These are phyloP conservation scores for Selenicereus undatus DNA, from an alignment of 148 eudicot species.

Conservation along the genomic window DNA sequence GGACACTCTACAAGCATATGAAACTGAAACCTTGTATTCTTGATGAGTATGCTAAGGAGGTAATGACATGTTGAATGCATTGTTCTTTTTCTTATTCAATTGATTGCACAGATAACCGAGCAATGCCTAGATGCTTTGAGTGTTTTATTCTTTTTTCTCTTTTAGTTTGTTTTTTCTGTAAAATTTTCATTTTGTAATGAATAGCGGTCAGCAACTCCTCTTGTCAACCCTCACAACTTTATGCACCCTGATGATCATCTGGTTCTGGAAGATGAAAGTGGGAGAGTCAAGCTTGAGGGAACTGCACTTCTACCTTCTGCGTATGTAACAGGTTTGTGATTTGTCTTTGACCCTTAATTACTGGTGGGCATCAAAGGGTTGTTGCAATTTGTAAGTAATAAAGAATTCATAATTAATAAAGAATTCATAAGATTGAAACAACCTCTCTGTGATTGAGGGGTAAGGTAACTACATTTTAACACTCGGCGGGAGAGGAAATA, in stretches of 20 bases:
- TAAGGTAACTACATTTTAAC: not conserved
- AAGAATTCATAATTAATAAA: not conserved
- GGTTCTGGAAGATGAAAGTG: conserved; percentile 92
- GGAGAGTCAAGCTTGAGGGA: conserved; percentile 85
- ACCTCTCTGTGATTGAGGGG: not conserved
- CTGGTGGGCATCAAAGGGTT: not conserved
- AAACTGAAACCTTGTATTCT: conserved; percentile 88
- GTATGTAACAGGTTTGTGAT: conserved; percentile 94
- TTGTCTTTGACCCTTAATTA: conserved; percentile 19
- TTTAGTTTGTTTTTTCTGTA: not conserved
- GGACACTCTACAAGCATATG: conserved; percentile 96
- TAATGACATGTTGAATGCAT: conserved; percentile 20
- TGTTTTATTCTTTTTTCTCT: not conserved
- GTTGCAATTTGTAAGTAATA: not conserved
- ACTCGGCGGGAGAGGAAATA: no score
- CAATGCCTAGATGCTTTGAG: not conserved
- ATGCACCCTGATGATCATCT: conserved; percentile 72
- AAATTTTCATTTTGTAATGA: conserved; percentile 4
- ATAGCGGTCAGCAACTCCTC: conserved; percentile 71
- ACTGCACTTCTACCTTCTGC: conserved; percentile 56
- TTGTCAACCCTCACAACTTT: conserved; percentile 83
- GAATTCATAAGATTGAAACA: not conserved
- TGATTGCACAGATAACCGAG: not conserved
- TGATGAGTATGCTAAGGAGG: conserved; percentile 94
- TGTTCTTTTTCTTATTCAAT: not conserved